Percentiles rank a stretch among this genome's conserved stretches.
These are phyloP conservation scores for Collariella sp. DNA, from an alignment of 495 filamentous ascomycete genomes.

Conservation along the genomic window DNA sequence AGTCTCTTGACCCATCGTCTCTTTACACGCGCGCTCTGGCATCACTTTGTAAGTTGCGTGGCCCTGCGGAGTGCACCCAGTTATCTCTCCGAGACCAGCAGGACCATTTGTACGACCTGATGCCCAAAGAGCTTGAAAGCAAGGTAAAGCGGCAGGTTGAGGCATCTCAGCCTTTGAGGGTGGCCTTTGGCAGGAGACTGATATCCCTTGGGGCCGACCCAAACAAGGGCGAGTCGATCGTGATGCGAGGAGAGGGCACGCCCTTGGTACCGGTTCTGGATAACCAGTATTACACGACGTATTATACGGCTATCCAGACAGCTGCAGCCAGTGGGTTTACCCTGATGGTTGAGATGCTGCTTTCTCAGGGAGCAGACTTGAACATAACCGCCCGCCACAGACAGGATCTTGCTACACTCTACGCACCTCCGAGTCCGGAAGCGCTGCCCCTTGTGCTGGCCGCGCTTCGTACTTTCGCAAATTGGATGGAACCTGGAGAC, in stretches of 20 bases:
- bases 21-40: neutral
- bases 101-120: neutral
- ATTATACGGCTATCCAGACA: neutral
- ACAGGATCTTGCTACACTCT: neutral
- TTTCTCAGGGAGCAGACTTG: neutral
- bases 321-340: neutral
- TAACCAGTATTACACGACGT: neutral
- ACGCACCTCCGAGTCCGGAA: neutral
- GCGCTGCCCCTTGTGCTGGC: neutral
- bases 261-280: neutral
- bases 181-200: neutral
- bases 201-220: neutral
- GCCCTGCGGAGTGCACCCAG: neutral
- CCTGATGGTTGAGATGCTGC: neutral
- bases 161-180: neutral
- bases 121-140: neutral
- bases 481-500: no score
- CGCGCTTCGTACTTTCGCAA: neutral
- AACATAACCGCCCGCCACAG: neutral
- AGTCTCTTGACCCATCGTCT: neutral
- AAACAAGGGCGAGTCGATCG: neutral
- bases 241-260: no score
- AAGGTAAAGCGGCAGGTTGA: neutral
- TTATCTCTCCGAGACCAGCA: neutral
- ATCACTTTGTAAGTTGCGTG: neutral